These are phyloP conservation scores for Microascus cirrosus DNA, from an alignment of 2,329 filamentous ascomycete species.

Conservation along the genomic window DNA sequence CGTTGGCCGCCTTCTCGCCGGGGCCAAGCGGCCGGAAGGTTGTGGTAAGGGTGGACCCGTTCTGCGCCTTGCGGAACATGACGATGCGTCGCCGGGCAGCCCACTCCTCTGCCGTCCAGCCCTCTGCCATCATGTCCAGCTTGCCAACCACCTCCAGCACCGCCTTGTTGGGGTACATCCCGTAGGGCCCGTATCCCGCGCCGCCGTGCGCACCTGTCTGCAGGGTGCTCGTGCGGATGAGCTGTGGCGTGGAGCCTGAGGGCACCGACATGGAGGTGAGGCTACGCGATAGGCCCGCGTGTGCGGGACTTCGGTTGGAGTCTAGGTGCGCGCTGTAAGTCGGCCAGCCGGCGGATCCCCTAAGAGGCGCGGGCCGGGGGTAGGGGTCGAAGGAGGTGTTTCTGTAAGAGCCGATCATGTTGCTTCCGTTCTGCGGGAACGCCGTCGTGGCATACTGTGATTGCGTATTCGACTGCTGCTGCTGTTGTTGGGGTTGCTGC, in stretches of 20 bases:
- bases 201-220: constrained; percentile 23
- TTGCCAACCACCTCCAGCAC: constrained; percentile 77
- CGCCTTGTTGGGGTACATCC: constrained; percentile 75
- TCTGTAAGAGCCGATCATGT: constrained; percentile 46
- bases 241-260: constrained; percentile 30
- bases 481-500: background rate
- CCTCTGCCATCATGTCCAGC: constrained; percentile 69
- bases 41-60: constrained; percentile 68
- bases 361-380: constrained; percentile 20
- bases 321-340: constrained; percentile 28
- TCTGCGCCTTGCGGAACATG: constrained; percentile 74
- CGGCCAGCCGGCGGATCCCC: constrained; percentile 29
- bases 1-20: constrained; percentile 70
- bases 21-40: constrained; percentile 69
- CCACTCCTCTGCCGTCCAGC: constrained; percentile 77
- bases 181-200: constrained; percentile 61
- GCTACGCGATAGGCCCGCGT: constrained; percentile 31
- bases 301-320: constrained; percentile 29
- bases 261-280: constrained; percentile 38
- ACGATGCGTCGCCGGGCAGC: constrained; percentile 73
- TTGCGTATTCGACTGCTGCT: constrained; percentile 10
- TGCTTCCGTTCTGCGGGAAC: constrained; percentile 21
- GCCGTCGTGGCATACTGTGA: constrained; percentile 25
- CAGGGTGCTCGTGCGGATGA: constrained; percentile 46
- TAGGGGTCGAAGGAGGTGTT: constrained; percentile 38